Conservation (phyloP, 352 stramenopile genomes). For the Globisporangium apiculatum region DNA sequence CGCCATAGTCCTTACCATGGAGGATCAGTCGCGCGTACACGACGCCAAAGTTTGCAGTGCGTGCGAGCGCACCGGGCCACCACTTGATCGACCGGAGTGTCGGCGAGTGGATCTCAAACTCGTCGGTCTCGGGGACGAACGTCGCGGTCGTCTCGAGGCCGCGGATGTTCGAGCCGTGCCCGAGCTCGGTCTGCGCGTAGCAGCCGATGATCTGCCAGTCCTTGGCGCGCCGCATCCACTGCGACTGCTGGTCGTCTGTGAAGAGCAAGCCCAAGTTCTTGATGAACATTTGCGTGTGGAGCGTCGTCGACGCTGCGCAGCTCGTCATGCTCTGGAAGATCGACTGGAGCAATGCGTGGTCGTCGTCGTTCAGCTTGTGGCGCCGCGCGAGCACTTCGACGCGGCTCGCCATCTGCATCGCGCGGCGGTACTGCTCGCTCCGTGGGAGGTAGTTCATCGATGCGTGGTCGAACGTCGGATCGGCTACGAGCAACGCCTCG, state of each 20-base stretch:
- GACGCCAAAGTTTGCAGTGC: slow-evolving; percentile 90
- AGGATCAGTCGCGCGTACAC: slow-evolving; percentile 87
- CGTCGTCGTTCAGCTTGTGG: slow-evolving; percentile 25
- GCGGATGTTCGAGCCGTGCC: slow-evolving; percentile 90
- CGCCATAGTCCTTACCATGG: slow-evolving; percentile 77
- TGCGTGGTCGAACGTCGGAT: slow-evolving; percentile 48
- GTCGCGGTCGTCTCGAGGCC: slow-evolving; percentile 89
- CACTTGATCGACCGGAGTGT: slow-evolving; percentile 94
- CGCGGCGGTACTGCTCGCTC: slow-evolving; percentile 50
- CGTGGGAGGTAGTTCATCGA: slow-evolving; percentile 66
- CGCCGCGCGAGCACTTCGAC: slow-evolving; percentile 52
- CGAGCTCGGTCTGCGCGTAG: slow-evolving; percentile 95
- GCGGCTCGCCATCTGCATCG: slow-evolving; percentile 44
- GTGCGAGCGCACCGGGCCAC: slow-evolving; percentile 93
- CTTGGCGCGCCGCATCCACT: slow-evolving; percentile 10
- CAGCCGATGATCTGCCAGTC: slow-evolving; percentile 75
- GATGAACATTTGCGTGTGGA: slow-evolving; percentile 74
- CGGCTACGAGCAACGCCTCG: slow-evolving; percentile 45
- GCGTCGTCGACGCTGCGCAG: slow-evolving; percentile 43
- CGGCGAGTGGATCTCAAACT: slow-evolving; percentile 94
- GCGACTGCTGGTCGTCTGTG: background rate
- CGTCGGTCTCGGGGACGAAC: slow-evolving; percentile 34
- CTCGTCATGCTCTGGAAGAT: slow-evolving; percentile 43
- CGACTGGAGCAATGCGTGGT: too few relatives aligned
- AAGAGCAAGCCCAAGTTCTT: slow-evolving; percentile 57